Percentiles rank a stretch among this genome's conserved stretches.
Evolutionary conservation across 140 eudicot species (phyloP).

Genomic region (Anethum foeniculum): DNA sequence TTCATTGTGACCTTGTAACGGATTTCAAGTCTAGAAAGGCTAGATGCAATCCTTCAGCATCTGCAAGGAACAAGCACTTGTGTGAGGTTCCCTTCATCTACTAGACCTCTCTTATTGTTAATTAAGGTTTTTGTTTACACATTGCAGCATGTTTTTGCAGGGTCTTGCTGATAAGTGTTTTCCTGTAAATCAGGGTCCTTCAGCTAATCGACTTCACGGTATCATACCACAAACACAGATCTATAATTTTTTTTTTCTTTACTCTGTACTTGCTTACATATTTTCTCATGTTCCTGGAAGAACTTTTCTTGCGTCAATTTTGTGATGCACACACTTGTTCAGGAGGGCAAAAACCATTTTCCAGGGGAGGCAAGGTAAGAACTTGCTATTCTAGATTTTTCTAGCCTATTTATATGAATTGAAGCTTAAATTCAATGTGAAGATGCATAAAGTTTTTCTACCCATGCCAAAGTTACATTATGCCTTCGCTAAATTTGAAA

Average conservation of each 20-base stretch:
- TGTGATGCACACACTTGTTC: slow-evolving; percentile 89
- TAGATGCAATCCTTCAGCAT: slow-evolving; percentile 93
- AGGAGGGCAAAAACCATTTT: slow-evolving; percentile 60
- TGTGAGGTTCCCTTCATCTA: slow-evolving; percentile 67
- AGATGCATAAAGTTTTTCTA: background rate
- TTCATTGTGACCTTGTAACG: slow-evolving; percentile 65
- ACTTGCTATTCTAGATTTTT: background rate
- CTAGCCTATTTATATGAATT: background rate
- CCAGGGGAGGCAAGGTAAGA: slow-evolving; percentile 78
- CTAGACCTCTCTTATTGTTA: slow-evolving; percentile 6
- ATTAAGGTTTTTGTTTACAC: slow-evolving; percentile 9
- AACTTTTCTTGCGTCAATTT: slow-evolving; percentile 72
- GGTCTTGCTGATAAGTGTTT: slow-evolving; percentile 75
- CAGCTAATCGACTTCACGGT: slow-evolving; percentile 93
- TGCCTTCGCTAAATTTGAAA: too few species aligned
- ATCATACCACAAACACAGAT: background rate
- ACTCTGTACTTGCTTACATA: background rate
- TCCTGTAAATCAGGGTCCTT: slow-evolving; percentile 65
- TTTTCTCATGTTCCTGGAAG: slow-evolving; percentile 25
- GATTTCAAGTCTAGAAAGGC: slow-evolving; percentile 45
- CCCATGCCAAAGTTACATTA: too few species aligned
- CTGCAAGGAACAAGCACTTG: slow-evolving; percentile 71
- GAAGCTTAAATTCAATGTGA: background rate
- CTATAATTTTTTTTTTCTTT: background rate
- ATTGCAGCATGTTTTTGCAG: slow-evolving; percentile 37